Evolutionary conservation across 192 early-diverging fungal genomes (phyloP), one percentile per base, ranked within the genome.

Genomic region (Umbelopsis isabellina): DNA sequence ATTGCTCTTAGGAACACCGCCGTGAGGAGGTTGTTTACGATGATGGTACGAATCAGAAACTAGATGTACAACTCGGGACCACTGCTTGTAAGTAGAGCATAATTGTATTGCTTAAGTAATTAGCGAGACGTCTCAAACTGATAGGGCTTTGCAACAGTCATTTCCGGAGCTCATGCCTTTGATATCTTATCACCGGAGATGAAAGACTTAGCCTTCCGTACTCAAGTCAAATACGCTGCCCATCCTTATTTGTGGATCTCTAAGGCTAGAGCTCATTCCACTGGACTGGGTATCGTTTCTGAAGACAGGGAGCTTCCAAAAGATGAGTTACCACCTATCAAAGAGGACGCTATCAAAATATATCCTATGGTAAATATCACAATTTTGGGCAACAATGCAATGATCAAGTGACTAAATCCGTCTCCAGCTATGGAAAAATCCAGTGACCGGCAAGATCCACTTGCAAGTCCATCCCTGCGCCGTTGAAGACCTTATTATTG

Each of bases 201-300:
- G 61, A 78, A 78, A 30, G 76, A 78, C 12, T 22, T 78, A 8
- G 71, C 71, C 13, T 78, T 73, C 49, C 72, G 72, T 15, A 78
- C 76, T 18, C 50, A 78, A 46, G 76, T 78, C 5, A 69, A 78
- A 51, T 78, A 78, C 45, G 76, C 76, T 49, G 61, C 76, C 8
- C 76, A 78, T 20, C 76, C 76, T 44, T 78, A 78, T 61, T 49
- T 78, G 8, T 78, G 76, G 76, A 78, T 78, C 33, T 78, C 76
- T 8, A 78, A 73, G 18, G 72, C 76, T 9, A 65, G 47, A 49
- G 46, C 76, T 18, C 37, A 69, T 3, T 69, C 76, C 45, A 78
- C 65, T 30, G 76, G 76, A 30, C 46, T 78, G 11, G 76, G 76
- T 30, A 73, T 78, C 44, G 72, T 73, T 12, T 73, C 72, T 25